Conservation (phyloP, 2,329 filamentous ascomycete species). For the Allantophomopsis cytisporea region DNA sequence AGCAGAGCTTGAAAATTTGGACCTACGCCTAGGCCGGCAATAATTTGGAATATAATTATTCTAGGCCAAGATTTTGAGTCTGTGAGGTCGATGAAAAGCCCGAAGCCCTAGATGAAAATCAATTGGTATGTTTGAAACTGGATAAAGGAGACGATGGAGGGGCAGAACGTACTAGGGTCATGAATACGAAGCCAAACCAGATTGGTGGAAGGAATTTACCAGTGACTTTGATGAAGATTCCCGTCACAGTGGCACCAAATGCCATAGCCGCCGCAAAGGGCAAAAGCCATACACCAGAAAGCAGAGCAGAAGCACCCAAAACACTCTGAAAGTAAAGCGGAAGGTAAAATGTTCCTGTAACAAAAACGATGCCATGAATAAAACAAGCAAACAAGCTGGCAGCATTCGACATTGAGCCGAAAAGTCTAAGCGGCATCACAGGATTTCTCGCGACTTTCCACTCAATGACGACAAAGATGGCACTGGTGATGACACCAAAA, state of each 20-base stretch:
- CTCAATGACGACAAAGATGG: slow-evolving; percentile 52
- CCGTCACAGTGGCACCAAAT: slow-evolving; percentile 39
- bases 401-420: slow-evolving; percentile 50
- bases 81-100: slow-evolving; percentile 45
- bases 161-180: too few relatives aligned
- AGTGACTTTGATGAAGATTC: slow-evolving; percentile 41
- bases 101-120: too few relatives aligned
- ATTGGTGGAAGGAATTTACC: slow-evolving; percentile 49
- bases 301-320: slow-evolving; percentile 43
- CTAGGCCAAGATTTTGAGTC: slow-evolving; percentile 35
- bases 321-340: slow-evolving; percentile 64
- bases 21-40: slow-evolving; percentile 47
- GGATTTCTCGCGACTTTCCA: slow-evolving; percentile 58
- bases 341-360: slow-evolving; percentile 48
- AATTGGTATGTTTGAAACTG: too few relatives aligned
- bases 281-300: slow-evolving; percentile 64
- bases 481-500: slow-evolving; percentile 49
- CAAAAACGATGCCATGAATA: slow-evolving; percentile 44
- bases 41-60: slow-evolving; percentile 42
- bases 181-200: slow-evolving; percentile 38
- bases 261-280: slow-evolving; percentile 54
- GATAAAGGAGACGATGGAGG: too few relatives aligned
- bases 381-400: slow-evolving; percentile 54
- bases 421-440: slow-evolving; percentile 60
- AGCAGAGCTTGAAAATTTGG: slow-evolving; percentile 54